Evolutionary conservation across 2,329 filamentous ascomycete species (phyloP).

Genomic region (Elsinoe batatas): DNA sequence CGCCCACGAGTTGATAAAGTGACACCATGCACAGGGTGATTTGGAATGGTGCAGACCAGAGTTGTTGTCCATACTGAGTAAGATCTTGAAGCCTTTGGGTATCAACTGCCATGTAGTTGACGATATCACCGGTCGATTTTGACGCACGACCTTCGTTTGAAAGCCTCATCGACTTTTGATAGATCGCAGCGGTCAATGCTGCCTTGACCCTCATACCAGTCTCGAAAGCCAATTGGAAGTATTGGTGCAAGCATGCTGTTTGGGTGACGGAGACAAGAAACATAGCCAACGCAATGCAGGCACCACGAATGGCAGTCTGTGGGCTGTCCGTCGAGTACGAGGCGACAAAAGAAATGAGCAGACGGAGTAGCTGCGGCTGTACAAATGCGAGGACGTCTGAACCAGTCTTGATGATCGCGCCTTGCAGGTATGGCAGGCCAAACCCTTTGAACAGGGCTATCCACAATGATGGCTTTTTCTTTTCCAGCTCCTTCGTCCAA

Average conservation of each 20-base stretch:
- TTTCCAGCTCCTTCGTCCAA: constrained; percentile 66
- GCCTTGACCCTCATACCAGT: constrained; percentile 96
- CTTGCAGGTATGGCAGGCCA: constrained; percentile 71
- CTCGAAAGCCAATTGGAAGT: constrained; percentile 91
- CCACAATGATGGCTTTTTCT: constrained; percentile 74
- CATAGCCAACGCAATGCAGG: constrained; percentile 83
- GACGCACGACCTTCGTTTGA: constrained; percentile 84
- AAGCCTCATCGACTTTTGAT: constrained; percentile 77
- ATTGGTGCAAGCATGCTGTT: constrained; percentile 88
- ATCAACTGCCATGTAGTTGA: constrained; percentile 99
- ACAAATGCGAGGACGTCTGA: constrained; percentile 80
- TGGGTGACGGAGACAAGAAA: constrained; percentile 78
- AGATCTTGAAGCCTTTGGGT: constrained; percentile 90
- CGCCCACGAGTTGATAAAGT: constrained; percentile 86
- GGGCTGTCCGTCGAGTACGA: constrained; percentile 59
- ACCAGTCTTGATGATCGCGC: constrained; percentile 75
- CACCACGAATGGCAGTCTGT: constrained; percentile 73
- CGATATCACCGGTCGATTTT: constrained; percentile 94
- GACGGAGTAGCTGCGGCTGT: constrained; percentile 80
- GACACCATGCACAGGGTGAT: constrained; percentile 93
- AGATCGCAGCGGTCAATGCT: constrained; percentile 80
- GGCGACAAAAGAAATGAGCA: constrained; percentile 72
- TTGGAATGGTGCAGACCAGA: constrained; percentile 96
- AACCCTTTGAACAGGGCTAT: constrained; percentile 74
- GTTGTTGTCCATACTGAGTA: constrained; percentile 86